Conservation (phyloP, 805 yeast genomes). For the Teunomyces funiuensis region DNA sequence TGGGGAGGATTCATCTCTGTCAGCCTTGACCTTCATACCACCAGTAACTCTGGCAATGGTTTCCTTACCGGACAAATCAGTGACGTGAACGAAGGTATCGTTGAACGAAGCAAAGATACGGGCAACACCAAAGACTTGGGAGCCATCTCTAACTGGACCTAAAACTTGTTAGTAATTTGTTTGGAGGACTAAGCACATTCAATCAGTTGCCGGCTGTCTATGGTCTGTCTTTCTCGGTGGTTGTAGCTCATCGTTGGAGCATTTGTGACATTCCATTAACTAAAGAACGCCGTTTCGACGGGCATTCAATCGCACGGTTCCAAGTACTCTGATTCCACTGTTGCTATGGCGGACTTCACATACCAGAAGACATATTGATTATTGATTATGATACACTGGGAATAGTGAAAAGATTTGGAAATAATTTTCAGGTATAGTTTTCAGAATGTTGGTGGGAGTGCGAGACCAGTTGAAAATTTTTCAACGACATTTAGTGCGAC, state of each 20-base stretch:
- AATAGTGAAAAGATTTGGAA: conserved; percentile 6
- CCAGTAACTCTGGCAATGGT: conserved; percentile 99
- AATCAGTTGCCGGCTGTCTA: neutral
- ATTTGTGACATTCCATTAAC: neutral
- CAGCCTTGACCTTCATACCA: conserved; percentile 99
- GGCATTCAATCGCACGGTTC: conserved; percentile 3
- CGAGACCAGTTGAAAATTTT: conserved; percentile 7
- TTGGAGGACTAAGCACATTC: neutral
- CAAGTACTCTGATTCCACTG: conserved; percentile 2
- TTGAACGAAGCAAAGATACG: conserved; percentile 99
- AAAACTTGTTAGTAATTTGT: conserved; percentile 1
- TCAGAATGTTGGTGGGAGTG: conserved; percentile 6
- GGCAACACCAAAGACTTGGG: conserved; percentile 99
- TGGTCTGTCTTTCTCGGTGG: neutral
- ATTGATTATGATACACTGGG: conserved; percentile 14
- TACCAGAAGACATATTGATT: conserved; percentile 19
- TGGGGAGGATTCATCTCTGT: conserved; percentile 99
- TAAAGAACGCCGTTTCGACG: neutral
- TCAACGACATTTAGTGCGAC: conserved; percentile 4
- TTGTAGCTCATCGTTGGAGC: conserved; percentile 5
- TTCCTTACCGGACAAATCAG: conserved; percentile 99
- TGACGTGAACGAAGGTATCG: conserved; percentile 99
- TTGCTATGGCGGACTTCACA: conserved; percentile 9
- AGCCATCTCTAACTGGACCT: conserved; percentile 74
- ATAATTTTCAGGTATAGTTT: conserved; percentile 6